Base-by-base conservation (phyloP, 2,329 filamentous ascomycete genomes). In the Taxawa tesnikishii region DNA sequence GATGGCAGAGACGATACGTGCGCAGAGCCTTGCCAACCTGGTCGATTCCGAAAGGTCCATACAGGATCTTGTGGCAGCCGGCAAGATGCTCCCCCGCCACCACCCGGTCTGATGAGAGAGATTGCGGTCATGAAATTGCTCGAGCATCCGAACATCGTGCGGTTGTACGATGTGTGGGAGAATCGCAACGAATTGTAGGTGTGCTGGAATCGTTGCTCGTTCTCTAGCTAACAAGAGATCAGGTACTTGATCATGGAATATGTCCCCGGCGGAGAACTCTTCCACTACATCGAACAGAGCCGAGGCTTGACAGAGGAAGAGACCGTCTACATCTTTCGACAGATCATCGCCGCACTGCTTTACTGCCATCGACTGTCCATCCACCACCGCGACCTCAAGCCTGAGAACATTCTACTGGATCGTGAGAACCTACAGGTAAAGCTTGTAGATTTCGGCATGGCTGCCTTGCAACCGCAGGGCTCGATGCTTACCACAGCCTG, bases 361-460 rank as follows among this genome's bases (percentile, higher is more conserved):
- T 94, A 94, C 58, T 93, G 87, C 45, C 90, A 98, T 57, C 76
- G 81, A 3, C 83, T 94, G 60, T 85, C 88, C 45, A 94, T 98
- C 41, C 94, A 87, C 52, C 90, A 98, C 52, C 81, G 90, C 15
- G 90, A 98, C 46, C 66, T 98, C 32, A 98, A 98, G 58, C 90
- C 87, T 0, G 90, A 98, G 58, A 98, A 98, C 47, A 94, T 98
- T 28, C 67, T 98, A 12, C 68, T 98, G 31, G 85, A 85, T 36
- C 64, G 65, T 3, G 64, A 78, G 5, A 59, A 53, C 28, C 70
- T 79, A 32, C 75, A 82, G 36, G 76, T 96, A 54, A 98, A 96
- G 59, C 77, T 98, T 46, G 88, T 88, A 31, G 90, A 98, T 55
- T 98, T 98, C 55, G 88, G 90, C 26, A 94, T 98, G 87, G 90